A percentile compares a stretch with the other conserved stretches of the same genome.
phyloP scores from a whole-genome alignment of 1,139 yeast species.

The Taiozyma sp. region DNA sequence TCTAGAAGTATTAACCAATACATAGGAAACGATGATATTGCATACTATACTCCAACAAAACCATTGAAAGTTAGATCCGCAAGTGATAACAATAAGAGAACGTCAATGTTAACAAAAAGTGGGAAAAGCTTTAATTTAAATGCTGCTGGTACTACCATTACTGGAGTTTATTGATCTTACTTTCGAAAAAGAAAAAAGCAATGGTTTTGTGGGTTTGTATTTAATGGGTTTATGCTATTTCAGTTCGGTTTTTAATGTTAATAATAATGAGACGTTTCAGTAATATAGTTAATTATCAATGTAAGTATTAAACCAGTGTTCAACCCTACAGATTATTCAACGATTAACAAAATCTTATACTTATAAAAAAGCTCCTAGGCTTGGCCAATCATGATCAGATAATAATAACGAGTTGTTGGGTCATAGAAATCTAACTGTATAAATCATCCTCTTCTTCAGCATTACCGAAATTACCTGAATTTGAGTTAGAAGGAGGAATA shows the following conservation, averaged over 20 bases:
- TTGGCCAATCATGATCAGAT: no score
- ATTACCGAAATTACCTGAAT: conserved; percentile 48
- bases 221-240: not conserved
- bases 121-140: conserved; percentile 13
- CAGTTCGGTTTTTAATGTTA: not conserved
- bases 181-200: no score
- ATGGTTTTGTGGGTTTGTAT: no score
- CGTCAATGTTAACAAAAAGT: conserved; percentile 6
- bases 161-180: not conserved
- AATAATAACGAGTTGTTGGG: no score
- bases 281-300: not conserved
- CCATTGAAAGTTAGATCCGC: conserved; percentile 16
- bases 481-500: conserved; percentile 26
- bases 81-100: conserved; percentile 10
- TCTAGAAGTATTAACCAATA: conserved; percentile 5
- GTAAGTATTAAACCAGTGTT: no score
- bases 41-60: conserved; percentile 9
- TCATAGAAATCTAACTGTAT: conserved; percentile 48
- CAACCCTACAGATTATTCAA: no score
- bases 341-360: not conserved
- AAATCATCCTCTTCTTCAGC: conserved; percentile 94
- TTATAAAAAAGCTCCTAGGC: not conserved
- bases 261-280: not conserved
- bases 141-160: conserved; percentile 9
- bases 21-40: conserved; percentile 2